Base-by-base conservation (phyloP, 176 grass and related monocot species). In the Cenchrus purpureus region DNA sequence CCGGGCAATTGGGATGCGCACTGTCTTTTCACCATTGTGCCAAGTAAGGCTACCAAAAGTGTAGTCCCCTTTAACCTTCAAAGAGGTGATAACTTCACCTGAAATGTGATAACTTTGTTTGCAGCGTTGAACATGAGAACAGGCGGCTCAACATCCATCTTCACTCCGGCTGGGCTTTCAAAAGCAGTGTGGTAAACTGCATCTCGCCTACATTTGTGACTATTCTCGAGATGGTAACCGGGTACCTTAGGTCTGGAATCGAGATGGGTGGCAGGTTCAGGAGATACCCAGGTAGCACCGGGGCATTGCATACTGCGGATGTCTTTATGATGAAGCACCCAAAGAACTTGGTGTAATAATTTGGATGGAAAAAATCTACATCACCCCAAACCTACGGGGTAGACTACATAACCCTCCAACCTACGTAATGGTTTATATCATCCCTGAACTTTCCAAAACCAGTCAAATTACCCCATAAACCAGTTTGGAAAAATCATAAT, bases 31-130 rank as follows among this genome's bases (percentile, higher is more conserved):
- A 4, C 15, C 80, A 2, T 45, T 83, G 3, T 64, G 50, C 87
- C 87, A 88, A 50, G 74, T 83, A n/a, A 88, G 57, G 34, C 80
- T 78, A 4, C 86, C 86, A 72, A 88, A 83, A 7, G 80, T 83
- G 22, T 83, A 88, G 49, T 72, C 74, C 16, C 86, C 80, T 16
- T 88, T 37, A 88, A 7, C 49, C 62, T 79, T 80, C 80, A 83
- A 0, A 79, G 7, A 9, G 86, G 80, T 16, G 74, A 88, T 45
- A 88, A 6, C 15, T 53, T 88, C 12, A 88, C 86, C 34, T 83
- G 42, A 29, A 83, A 88, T 0, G 65, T 83, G 1, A 25, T 50
- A 31, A 48, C 74, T 78, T 51, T 88, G 56, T 56, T 88, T 45
- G 32, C 8, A 2, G 57, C 45, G 12, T 48, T 11, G 48, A 88